Evolutionary conservation across 371 early-diverging fungal species (phyloP), one percentile per base, ranked within the genome.

Genomic region (Actinomucor elegans): DNA sequence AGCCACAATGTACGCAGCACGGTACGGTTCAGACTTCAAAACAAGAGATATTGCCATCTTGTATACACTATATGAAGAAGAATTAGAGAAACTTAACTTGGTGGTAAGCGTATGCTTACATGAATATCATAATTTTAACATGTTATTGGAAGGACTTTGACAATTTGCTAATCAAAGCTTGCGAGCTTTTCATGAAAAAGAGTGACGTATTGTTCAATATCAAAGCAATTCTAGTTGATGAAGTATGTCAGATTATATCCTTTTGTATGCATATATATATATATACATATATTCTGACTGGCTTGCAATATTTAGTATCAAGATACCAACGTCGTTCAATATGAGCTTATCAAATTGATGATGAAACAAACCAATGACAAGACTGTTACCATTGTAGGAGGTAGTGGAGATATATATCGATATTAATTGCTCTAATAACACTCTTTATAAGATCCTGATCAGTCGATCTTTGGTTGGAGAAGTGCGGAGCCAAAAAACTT

Each of bases 401-500:
- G 82, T 65, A 70, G 68, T 52, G 28, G n/a, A 28, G 7, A 31
- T 21, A 29, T 12, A 29, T 40, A 17, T 35, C 4, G 18, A n/a
- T 27, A 29, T 18, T 47, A 18, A 38, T 5, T 4, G n/a, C n/a
- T n/a, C n/a, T n/a, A n/a, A n/a, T n/a, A n/a, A 50, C 18, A 24
- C 1, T 9, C 5, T 18, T 6, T 3, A 23, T 1, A 17, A 73
- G 77, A 77, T 54, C 77, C 73, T 10, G 77, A 83, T 48, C 87
- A 86, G 60, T 81, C 83, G 37, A 86, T 87, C 31, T 87, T 77
- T 57, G 80, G 80, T 4, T 87, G 82, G 71, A 66, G 87, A 28
- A 73, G 73, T 21, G 87, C 86, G 0, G 77, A 81, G 11, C 64
- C 71, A 17, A 72, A 64, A 35, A 86, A 86, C 57, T 84, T 84